Evolutionary conservation across 495 filamentous ascomycete genomes (phyloP), one percentile per base, ranked within the genome.

Genomic region (Trichoderma parareesei): DNA sequence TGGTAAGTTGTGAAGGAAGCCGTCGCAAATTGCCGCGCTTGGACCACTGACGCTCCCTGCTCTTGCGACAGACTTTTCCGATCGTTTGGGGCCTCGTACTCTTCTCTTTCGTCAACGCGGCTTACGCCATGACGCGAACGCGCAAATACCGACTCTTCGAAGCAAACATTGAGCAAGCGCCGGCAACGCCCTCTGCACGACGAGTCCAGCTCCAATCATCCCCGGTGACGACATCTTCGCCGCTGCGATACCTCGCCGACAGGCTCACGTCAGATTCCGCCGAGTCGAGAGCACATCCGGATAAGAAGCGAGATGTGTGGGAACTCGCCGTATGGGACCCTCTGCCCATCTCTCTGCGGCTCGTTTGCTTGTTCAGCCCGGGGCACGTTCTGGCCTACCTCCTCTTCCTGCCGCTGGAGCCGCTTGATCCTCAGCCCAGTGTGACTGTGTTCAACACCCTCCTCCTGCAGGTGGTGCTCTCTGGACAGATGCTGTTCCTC

Each of bases 291-390:
- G 87, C 91, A 16, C 90, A 96, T 73, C 92, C 93, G 1, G 89
- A 96, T 78, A 83, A 86, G 49, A 84, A 86, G 33, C 82, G 88
- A 4, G 94, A 98, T 75, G 94, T 98, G 33, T 98, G 95, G 95
- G 92, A 98, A 75, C 73, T 98, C 63, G 84, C 87, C 0, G 83
- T 98, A 16, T 98, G 94, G 94, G 92, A 98, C 70, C 94, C 94
- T 14, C 80, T 90, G 38, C 91, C 94, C 8, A 80, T 96, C 44
- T 90, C 87, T 61, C 75, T 97, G 61, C 85, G 87, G 4, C 76
- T 97, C 4, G 94, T 98, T 72, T 95, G 89, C 68, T 78, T 94
- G 59, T 96, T 98, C 77, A 96, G 92, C 69, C 94, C 94, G 0
- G 91, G 90, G 4, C 94, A 98, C 75, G 83, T 94, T 43, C 78